Conservation (phyloP, 805 yeast species). For the Pichia gijzeniarum region DNA sequence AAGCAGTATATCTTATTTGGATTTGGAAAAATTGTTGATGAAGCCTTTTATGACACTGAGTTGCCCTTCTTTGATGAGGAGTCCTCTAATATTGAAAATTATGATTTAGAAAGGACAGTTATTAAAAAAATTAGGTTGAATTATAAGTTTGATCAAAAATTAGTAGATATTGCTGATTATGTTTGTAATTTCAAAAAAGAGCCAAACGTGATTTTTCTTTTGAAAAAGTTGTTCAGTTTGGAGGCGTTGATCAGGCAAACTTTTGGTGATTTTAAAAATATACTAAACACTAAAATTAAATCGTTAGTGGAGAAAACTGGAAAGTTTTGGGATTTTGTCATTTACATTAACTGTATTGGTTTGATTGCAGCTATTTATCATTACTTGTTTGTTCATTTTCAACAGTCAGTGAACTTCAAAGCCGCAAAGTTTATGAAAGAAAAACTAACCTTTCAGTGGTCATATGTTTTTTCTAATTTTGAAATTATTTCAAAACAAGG, state of each 20-base stretch:
- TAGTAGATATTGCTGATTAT: constrained; percentile 31
- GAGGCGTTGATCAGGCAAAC: constrained; percentile 29
- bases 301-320: constrained; percentile 18
- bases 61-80: constrained; percentile 36
- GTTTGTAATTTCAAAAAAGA: constrained; percentile 36
- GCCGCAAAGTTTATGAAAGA: constrained; percentile 35
- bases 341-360: constrained; percentile 25
- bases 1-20: constrained; percentile 44
- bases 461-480: constrained; percentile 34
- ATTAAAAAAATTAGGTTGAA: constrained; percentile 29
- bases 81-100: constrained; percentile 33
- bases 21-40: constrained; percentile 35
- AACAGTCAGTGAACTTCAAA: constrained; percentile 26
- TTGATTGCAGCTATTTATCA: constrained; percentile 35
- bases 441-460: constrained; percentile 28
- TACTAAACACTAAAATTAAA: constrained; percentile 20
- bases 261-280: constrained; percentile 28
- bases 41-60: constrained; percentile 43
- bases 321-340: constrained; percentile 19
- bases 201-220: constrained; percentile 34
- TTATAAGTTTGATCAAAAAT: constrained; percentile 25
- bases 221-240: constrained; percentile 31
- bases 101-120: constrained; percentile 36
- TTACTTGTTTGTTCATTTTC: constrained; percentile 38
- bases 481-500: constrained; percentile 30